Percentiles rank a stretch among this genome's conserved stretches.
These are phyloP conservation scores for Gossypium davidsonii DNA, from an alignment of 441 rosid genomes.

Conservation along the genomic window DNA sequence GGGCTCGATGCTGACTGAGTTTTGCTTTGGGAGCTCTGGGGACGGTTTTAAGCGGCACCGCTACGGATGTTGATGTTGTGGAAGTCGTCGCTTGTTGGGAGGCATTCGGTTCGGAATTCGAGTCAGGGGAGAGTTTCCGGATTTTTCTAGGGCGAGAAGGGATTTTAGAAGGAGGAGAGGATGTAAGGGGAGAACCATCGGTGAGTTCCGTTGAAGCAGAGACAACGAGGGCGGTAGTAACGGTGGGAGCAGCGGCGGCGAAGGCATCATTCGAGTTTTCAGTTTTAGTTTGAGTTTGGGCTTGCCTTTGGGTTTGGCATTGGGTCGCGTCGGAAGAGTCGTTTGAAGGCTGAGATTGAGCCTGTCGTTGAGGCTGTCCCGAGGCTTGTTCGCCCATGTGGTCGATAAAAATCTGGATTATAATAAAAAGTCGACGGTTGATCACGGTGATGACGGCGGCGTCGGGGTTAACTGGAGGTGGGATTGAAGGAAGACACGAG, in stretches of 20 bases:
- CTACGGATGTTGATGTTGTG: not conserved
- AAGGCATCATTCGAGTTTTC: not conserved
- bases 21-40: constrained; percentile 25
- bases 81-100: constrained; percentile 17
- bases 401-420: constrained; percentile 7
- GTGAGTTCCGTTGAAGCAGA: constrained; percentile 27
- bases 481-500: not conserved
- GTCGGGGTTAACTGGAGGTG: not conserved
- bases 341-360: constrained; percentile 12
- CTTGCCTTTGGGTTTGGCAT: constrained; percentile 9
- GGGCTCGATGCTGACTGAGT: constrained; percentile 30
- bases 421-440: not conserved
- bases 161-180: constrained; percentile 67
- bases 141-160: constrained; percentile 85
- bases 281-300: constrained; percentile 19
- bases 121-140: constrained; percentile 65
- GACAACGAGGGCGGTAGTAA: constrained; percentile 21
- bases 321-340: not conserved
- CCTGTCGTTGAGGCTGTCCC: constrained; percentile 17
- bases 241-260: constrained; percentile 7
- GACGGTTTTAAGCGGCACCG: constrained; percentile 16
- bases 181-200: constrained; percentile 22
- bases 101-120: constrained; percentile 18
- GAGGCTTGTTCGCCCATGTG: constrained; percentile 67
- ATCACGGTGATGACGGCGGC: not conserved